Evolutionary conservation across 495 filamentous ascomycete genomes (phyloP), one percentile per base, ranked within the genome.

Genomic region (Articulospora tetracladia): DNA sequence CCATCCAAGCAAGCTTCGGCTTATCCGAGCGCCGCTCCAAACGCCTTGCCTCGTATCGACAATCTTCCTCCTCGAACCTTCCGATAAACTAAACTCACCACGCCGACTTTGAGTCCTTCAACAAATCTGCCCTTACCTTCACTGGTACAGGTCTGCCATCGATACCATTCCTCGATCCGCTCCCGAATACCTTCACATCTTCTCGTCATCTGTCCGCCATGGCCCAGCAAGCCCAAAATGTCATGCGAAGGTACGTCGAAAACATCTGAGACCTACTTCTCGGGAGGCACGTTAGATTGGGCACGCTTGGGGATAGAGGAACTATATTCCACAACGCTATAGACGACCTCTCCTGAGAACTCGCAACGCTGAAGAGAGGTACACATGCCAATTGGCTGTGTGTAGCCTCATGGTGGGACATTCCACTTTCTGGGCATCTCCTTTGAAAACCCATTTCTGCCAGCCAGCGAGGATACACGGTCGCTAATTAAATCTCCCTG

Each of bases 191-290:
- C 32, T 25, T 48, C 46, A 24, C 28, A 48, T 48, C 50, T 39
- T 52, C n/a, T n/a, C n/a, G n/a, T n/a, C n/a, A n/a, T 52, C 52
- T 23, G 50, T 34, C 57, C 27, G 44, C n/a, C 30, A 68, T 65
- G 66, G 53, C 65, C 72, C 82, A 80, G 71, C 77, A 77, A 66
- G 75, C 72, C 46, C 82, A 85, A 61, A 89, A 89, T 81, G 84
- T 86, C 36, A 89, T 89, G 78, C 83, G 86, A 80, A 84, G 86
- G 86, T 89, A 83, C 59, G 79, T 67, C 20, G 24, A 36, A 23
- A 28, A 1, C 28, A 55, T 3, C 28, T 25, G 53, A 50, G 47
- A 50, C 39, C 39, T 44, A 17, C 3, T 15, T 44, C 17, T 44
- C 17, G 10, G 17, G 39, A 13, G 6, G 13, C 30, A 32, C 30